Percentiles rank a stretch among this genome's conserved stretches.
Conservation (phyloP, 805 yeast species). For the Kazachstania kunashirensis region DNA sequence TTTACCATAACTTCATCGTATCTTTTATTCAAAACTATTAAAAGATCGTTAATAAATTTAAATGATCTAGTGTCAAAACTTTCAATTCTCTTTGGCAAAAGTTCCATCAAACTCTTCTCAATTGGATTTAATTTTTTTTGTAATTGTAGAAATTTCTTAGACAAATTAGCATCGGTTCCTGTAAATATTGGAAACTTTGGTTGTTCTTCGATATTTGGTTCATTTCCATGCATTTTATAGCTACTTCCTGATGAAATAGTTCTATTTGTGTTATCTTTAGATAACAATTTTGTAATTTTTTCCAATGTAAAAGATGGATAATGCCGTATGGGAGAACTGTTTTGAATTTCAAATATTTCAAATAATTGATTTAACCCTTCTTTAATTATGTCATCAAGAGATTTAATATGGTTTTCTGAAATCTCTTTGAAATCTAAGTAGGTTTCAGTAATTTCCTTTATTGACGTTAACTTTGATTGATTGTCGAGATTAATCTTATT, state of each 20-base stretch:
- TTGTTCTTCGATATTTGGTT: slow-evolving; percentile 3
- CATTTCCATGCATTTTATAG: neutral
- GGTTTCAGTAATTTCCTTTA: slow-evolving; percentile 32
- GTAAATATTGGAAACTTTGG: slow-evolving; percentile 34
- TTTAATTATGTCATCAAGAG: slow-evolving; percentile 34
- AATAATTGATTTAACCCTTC: slow-evolving; percentile 30
- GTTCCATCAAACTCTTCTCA: slow-evolving; percentile 39
- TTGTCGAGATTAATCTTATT: slow-evolving; percentile 28
- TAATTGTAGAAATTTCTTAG: slow-evolving; percentile 35
- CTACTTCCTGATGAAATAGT: neutral
- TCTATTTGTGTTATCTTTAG: slow-evolving; percentile 13
- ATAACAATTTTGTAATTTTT: slow-evolving; percentile 26
- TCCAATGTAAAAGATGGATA: slow-evolving; percentile 32
- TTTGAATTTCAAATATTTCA: slow-evolving; percentile 31
- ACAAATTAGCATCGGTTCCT: slow-evolving; percentile 32
- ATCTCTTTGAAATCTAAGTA: slow-evolving; percentile 39
- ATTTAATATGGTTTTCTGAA: slow-evolving; percentile 32
- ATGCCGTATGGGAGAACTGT: slow-evolving; percentile 35
- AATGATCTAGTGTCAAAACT: slow-evolving; percentile 32
- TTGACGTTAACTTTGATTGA: slow-evolving; percentile 16
- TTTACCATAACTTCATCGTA: slow-evolving; percentile 34
- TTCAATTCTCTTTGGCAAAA: slow-evolving; percentile 42
- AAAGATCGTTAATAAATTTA: slow-evolving; percentile 15
- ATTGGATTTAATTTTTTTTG: slow-evolving; percentile 40
- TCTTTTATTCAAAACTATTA: slow-evolving; percentile 30